Evolutionary conservation across 192 early-diverging fungal genomes (phyloP), one percentile per base, ranked within the genome.

Genomic region (Chytriomyces sp.): DNA sequence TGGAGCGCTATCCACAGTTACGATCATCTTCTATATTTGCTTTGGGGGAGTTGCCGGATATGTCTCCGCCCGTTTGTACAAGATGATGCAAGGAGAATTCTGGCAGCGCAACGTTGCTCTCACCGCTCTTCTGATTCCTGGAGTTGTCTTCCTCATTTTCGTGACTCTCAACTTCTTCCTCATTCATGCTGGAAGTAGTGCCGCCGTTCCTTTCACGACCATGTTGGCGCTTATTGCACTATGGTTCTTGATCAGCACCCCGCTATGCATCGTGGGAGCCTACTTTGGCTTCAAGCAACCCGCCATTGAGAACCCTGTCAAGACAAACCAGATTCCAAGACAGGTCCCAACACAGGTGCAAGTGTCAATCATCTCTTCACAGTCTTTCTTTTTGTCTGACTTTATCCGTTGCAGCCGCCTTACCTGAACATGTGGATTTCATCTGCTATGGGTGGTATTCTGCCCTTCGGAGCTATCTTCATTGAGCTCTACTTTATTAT

Each of bases 241-340:
- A 69, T 97, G 95, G 97, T 88, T 93, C 64, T 75, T 88, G 11
- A 82, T 97, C 3, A 90, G 92, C n/a, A 76, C 93, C 7, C 95
- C 95, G 6, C 78, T 94, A 63, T 92, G 90, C 60, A 69, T 96
- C 18, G 77, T 93, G 6, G 97, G 97, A n/a, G 92, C 93, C 8
- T 96, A 92, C 85, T 86, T 94, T 78, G 97, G 95, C 5, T 93
- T 92, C 84, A 88, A 86, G 20, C 77, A 71, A 7, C 86, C 80
- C 5, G 83, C 83, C n/a, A 89, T 93, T 80, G 91, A 93, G 70
- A 90, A 94, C 69, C 97, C 95, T n/a, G 90, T 93, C 64, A 91
- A 93, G 44, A 95, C 95, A 9, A 96, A 95, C 82, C 92, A 94
- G 49, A 97, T 97, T 61, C 95, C 97, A 28, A 86, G 97, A 13